Evolutionary conservation across 2,329 filamentous ascomycete species (phyloP), one percentile per base, ranked within the genome.

Genomic region (Fusarium sp.): DNA sequence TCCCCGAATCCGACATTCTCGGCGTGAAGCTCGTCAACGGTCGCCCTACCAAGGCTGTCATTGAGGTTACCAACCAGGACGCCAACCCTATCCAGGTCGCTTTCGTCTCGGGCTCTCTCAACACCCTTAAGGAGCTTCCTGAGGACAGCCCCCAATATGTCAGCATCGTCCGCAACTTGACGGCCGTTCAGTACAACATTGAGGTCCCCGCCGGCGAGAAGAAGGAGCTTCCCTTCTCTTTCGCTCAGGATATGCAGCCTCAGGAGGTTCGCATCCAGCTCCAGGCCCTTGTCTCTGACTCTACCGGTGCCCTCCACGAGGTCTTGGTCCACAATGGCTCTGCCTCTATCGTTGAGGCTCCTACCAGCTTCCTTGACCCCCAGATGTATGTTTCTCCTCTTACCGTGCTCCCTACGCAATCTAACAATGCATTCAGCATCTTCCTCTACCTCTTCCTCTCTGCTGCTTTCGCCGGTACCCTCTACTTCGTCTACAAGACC

Each of bases 401-500:
- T 15, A 20, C 4, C 12, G 34, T 26, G 28, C 11, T 20, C 34
- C 42, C 41, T 23, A 9, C 33, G 20, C 15, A 41, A 44, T 34
- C 67, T 66, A 55, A 69, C 91, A 13, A 2, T 4, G 1, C 18
- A 4, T 11, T 15, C 57, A 98, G 96, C 78, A 93, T 98, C 83
- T 99, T 99, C 89, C 89, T 99, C 68, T 98, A 98, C 85, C 86
- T 97, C 78, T 90, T 98, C 85, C 91, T 99, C 74, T 85, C 91
- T 55, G 90, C 86, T 66, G 88, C 86, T 68, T 97, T 97, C 79
- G 89, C 83, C 70, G 94, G 92, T 67, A 93, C 91, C 55, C 88
- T 91, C 79, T 97, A 95, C 89, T 97, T 97, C 82, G 93, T 97
- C 83, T 99, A 99, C 88, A 96, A 91, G 85, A 97, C 95, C 76